A percentile compares a stretch with the other conserved stretches of the same genome.
Conservation (phyloP, 2,329 filamentous ascomycete genomes). For the Coleophoma eucalyptorum region DNA sequence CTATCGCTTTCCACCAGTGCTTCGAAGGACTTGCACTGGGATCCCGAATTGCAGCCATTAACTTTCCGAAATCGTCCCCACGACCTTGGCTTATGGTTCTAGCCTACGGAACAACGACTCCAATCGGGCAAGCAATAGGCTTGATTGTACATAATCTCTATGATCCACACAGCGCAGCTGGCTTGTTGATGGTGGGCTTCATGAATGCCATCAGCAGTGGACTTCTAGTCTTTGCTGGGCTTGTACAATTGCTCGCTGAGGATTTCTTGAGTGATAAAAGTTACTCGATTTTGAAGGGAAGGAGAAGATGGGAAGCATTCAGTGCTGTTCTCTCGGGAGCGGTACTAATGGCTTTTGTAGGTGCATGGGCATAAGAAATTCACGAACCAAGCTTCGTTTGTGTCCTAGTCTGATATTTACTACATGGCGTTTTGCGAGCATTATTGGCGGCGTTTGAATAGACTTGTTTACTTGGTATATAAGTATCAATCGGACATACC, state of each 20-base stretch:
- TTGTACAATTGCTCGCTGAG: constrained; percentile 81
- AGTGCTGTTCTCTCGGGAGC: constrained; percentile 56
- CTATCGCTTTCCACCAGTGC: constrained; percentile 81
- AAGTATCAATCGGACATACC: no score
- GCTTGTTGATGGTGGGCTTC: constrained; percentile 77
- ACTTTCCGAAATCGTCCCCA: constrained; percentile 68
- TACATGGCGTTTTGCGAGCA: background rate
- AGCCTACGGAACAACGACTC: constrained; percentile 73
- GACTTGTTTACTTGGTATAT: background rate
- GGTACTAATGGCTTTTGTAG: constrained; percentile 62
- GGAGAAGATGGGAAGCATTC: constrained; percentile 57
- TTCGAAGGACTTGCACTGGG: constrained; percentile 87
- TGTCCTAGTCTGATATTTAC: no score
- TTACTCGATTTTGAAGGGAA: constrained; percentile 54
- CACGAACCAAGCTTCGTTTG: background rate
- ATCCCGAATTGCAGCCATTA: constrained; percentile 77
- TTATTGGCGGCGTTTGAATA: background rate
- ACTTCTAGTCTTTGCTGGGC: constrained; percentile 73
- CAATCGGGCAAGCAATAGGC: constrained; percentile 79
- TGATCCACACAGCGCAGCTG: constrained; percentile 71
- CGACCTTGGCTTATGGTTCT: constrained; percentile 80
- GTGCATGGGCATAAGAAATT: constrained; percentile 51
- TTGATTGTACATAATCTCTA: constrained; percentile 75
- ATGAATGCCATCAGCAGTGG: constrained; percentile 86
- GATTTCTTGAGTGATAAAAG: constrained; percentile 75